Conservation (phyloP, 148 eudicot species). For the Dianthus caryophyllus region DNA sequence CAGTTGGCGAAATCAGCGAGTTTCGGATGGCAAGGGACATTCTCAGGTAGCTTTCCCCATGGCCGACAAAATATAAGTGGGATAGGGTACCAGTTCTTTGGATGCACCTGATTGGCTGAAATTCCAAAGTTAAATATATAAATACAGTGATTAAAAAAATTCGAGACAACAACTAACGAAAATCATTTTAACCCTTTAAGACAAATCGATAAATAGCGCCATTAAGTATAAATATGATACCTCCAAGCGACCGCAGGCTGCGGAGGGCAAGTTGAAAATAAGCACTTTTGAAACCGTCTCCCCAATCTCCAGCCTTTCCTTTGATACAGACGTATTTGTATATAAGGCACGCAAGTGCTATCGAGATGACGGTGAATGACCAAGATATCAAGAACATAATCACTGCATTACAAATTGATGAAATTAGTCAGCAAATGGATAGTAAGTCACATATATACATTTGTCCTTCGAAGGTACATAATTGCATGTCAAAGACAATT, state of each 20-base stretch:
- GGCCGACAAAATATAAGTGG: slow-evolving; percentile 97
- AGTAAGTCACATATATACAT: neutral
- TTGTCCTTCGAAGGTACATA: neutral
- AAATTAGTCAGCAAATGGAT: neutral
- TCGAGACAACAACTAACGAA: neutral
- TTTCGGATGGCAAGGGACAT: slow-evolving; percentile 99
- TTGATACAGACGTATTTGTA: slow-evolving; percentile 91
- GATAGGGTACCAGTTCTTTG: slow-evolving; percentile 98
- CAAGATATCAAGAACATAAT: slow-evolving; percentile 98
- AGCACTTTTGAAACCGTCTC: slow-evolving; percentile 99
- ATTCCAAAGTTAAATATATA: slow-evolving; percentile 3
- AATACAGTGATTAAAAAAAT: neutral
- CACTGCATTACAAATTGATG: slow-evolving; percentile 52
- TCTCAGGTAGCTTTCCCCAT: slow-evolving; percentile 98
- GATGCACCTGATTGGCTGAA: slow-evolving; percentile 94
- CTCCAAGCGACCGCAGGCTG: slow-evolving; percentile 97
- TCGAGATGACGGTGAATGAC: slow-evolving; percentile 88
- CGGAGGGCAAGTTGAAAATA: slow-evolving; percentile 99
- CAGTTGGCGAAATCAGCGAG: slow-evolving; percentile 98
- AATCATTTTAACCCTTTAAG: neutral
- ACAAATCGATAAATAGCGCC: neutral
- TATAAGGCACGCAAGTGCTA: slow-evolving; percentile 92
- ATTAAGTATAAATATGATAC: slow-evolving; percentile 26
- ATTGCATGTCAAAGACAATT: neutral
- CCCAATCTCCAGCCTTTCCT: slow-evolving; percentile 99